These are phyloP conservation scores for Penicillium fimorum DNA, from an alignment of 495 filamentous ascomycete species.

Conservation along the genomic window DNA sequence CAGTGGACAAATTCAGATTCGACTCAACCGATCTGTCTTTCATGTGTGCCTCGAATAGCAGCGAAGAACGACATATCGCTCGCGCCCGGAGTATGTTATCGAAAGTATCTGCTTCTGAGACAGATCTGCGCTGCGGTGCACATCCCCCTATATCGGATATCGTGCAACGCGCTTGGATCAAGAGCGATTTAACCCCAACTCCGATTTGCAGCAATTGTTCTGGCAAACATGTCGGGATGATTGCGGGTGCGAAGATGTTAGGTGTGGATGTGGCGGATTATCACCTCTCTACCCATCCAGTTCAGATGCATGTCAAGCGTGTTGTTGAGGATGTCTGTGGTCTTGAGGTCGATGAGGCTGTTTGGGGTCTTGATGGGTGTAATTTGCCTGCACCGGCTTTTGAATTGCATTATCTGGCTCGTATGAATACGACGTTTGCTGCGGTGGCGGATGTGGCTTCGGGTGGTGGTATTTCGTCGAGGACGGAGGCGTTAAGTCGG, in stretches of 20 bases:
- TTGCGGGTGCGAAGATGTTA: conserved; percentile 35
- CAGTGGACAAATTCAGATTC: conserved; percentile 30
- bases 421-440: conserved; percentile 33
- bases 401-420: conserved; percentile 22
- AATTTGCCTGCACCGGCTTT: conserved; percentile 40
- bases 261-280: conserved; percentile 28
- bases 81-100: conserved; percentile 35
- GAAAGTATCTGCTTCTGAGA: conserved; percentile 24
- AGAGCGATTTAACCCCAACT: conserved; percentile 33
- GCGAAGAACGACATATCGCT: conserved; percentile 37
- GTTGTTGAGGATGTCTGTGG: conserved; percentile 31
- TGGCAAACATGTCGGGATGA: conserved; percentile 43
- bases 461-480: not conserved
- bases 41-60: conserved; percentile 48
- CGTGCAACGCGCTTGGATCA: conserved; percentile 38
- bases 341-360: conserved; percentile 11
- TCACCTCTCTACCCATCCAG: conserved; percentile 27
- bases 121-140: conserved; percentile 37
- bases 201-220: conserved; percentile 40
- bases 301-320: conserved; percentile 32
- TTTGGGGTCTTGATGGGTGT: conserved; percentile 42
- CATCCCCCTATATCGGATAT: conserved; percentile 32
- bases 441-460: conserved; percentile 15
- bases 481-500: conserved; percentile 15
- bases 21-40: conserved; percentile 40